Evolutionary conservation across 495 filamentous ascomycete genomes (phyloP).

Genomic region (Zalerion maritima): DNA sequence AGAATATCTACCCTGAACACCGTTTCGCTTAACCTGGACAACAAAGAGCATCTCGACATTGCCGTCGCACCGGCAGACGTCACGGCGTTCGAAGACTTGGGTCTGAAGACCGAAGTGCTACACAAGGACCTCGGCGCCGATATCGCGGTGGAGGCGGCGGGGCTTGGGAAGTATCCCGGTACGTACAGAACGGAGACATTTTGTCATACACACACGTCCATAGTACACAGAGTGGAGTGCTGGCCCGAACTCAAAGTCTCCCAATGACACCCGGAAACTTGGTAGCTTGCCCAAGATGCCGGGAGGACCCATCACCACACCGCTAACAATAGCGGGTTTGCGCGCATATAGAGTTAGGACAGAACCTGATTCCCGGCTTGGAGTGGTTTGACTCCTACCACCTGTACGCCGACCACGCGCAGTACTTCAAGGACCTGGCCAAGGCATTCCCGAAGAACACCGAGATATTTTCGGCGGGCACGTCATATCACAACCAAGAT

Average conservation of each 20-base stretch:
- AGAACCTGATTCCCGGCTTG: slow-evolving; percentile 9
- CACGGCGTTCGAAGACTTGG: slow-evolving; percentile 18
- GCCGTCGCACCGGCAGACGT: slow-evolving; percentile 25
- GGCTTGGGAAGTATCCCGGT: slow-evolving; percentile 8
- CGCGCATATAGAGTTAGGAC: slow-evolving; percentile 3
- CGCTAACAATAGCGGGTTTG: too few species aligned
- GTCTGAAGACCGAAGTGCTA: slow-evolving; percentile 20
- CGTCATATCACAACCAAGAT: slow-evolving; percentile 32
- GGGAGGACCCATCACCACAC: too few species aligned
- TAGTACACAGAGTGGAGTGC: too few species aligned
- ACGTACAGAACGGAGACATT: slow-evolving; percentile 1
- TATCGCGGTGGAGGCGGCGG: slow-evolving; percentile 21
- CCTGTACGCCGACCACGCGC: slow-evolving; percentile 37
- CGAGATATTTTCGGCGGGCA: slow-evolving; percentile 37
- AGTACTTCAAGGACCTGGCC: slow-evolving; percentile 36
- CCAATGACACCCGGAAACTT: too few species aligned
- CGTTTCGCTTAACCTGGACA: too few species aligned
- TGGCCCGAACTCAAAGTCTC: too few species aligned
- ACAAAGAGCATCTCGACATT: slow-evolving; percentile 21
- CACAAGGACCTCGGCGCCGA: slow-evolving; percentile 30
- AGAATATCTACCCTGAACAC: too few species aligned
- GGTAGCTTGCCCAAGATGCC: too few species aligned
- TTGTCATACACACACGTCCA: neutral
- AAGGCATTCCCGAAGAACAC: slow-evolving; percentile 32
- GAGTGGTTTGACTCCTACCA: slow-evolving; percentile 47